Base-by-base conservation (phyloP, 148 eudicot species). In the Persicaria maculosa region DNA sequence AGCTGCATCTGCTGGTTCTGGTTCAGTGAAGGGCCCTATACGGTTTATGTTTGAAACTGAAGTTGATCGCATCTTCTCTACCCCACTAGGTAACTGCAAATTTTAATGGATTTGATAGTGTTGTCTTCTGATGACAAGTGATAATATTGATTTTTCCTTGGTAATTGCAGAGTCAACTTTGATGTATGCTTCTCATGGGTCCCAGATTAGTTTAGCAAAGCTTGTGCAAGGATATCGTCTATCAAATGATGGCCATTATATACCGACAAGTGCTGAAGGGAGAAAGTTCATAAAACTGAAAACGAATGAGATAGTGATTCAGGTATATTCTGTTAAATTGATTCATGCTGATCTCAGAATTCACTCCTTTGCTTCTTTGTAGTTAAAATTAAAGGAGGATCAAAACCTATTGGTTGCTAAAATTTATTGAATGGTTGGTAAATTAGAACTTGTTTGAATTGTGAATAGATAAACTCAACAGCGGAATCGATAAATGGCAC, bases 41-140 rank as follows among this genome's bases (percentile, higher is more conserved):
- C 92, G 85, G 44, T 90, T 95, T 85, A 83, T 92, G 88, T 90
- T 95, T 81, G 98, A 95, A 81, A 88, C 88, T 81, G 93, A 88
- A 86, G 90, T 92, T 75, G 97, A 95, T 74, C 86, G 98, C 68
- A 90, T 95, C 82, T 95, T 95, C 86, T 88, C 96, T 76, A 92
- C 96, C 44, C 98, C 98, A 17, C 68, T 95, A 95, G 98, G 98
- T 95, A 75, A 81, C 74, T 71, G 36, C 43, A 47, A 36, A 43
- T 22, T 69, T 22, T 55, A 59, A 19, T 43, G 75, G 15, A 50
- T 72, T 54, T 44, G 20, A 8, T 74, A 22, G 16, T 58, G 50
- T 47, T 20, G 58, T 77, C 3, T 46, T 20, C 48, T 77, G 31
- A 12, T 71, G 57, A 53, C 48, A 64, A 67, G 67, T 83, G 61